These are phyloP conservation scores for Sporothrix brasiliensis DNA, from an alignment of 2,329 filamentous ascomycete genomes.

Conservation along the genomic window DNA sequence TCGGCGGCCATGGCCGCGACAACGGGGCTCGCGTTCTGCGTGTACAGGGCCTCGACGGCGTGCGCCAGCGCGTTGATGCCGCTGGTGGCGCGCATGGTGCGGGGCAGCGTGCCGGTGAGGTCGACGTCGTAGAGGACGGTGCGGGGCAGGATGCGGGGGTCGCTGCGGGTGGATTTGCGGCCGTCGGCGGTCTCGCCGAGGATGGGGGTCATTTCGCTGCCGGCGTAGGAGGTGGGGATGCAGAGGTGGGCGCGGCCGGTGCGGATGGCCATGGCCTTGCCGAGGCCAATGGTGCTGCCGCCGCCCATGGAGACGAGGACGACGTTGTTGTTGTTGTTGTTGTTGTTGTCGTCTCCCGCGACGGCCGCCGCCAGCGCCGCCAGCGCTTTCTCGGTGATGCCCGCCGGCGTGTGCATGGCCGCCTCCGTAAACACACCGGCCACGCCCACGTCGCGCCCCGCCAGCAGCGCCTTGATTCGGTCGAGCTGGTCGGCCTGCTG, in stretches of 20 bases:
- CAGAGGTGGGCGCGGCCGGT: constrained; percentile 32
- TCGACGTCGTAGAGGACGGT: constrained; percentile 68
- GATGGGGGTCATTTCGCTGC: constrained; percentile 67
- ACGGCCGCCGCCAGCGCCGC: constrained; percentile 44
- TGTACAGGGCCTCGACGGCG: constrained; percentile 66
- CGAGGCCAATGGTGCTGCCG: constrained; percentile 64
- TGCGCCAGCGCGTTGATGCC: constrained; percentile 69
- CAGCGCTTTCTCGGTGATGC: constrained; percentile 61
- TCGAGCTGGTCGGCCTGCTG: constrained; percentile 53
- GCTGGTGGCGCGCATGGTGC: constrained; percentile 57
- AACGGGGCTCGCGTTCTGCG: constrained; percentile 63
- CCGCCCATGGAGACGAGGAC: constrained; percentile 63
- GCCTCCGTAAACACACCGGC: constrained; percentile 44
- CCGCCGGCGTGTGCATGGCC: constrained; percentile 64
- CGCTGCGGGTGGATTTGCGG: constrained; percentile 58
- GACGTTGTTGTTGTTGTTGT: constrained; percentile 45
- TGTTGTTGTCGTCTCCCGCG: too few species aligned
- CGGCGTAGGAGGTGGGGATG: constrained; percentile 64
- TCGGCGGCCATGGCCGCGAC: constrained; percentile 61
- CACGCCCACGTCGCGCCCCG: constrained; percentile 13
- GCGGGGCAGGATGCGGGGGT: constrained; percentile 62
- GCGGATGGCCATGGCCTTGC: constrained; percentile 53
- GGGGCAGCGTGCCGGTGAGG: constrained; percentile 61
- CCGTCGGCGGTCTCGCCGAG: constrained; percentile 64
- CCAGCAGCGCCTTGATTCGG: constrained; percentile 49